Base-by-base conservation (phyloP, 352 stramenopile genomes). In the Phytophthora fragariae region DNA sequence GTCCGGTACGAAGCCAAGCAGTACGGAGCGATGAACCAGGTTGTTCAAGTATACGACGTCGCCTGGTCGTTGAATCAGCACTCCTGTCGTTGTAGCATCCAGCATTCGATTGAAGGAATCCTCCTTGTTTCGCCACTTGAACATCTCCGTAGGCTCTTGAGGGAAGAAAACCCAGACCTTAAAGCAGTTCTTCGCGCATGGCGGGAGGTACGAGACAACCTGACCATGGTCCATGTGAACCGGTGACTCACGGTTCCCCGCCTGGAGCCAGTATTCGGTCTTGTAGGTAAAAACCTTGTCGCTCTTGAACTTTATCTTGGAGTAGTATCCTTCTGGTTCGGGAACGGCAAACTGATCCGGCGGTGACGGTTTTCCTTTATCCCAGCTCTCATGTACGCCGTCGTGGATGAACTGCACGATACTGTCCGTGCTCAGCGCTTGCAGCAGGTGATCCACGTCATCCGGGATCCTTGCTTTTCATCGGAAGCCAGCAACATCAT, bases 91-190 rank as follows among this genome's bases (percentile, higher is more conserved):
- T 19, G 21, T 57, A n/a, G 50, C 29, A 5, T 50, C 52, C 17
- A 68, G 52, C 37, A 68, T 61, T 4, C 52, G 21, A 27, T 68
- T 68, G 52, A 68, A 56, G 1, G 52, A 56, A 15, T 61, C 27
- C 1, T 44, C 8, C n/a, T 61, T 62, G 49, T 68, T 52, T n/a
- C 5, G 2, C 24, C 50, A 41, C 33, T 44, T 44, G n/a, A 41
- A 46, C n/a, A 5, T 0, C 35, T 44, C 35, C 35, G 35, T 44
- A 14, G 9, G 35, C 4, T 44, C 35, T 44, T 54, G 9, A 31
- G 33, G 61, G 24, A 56, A 66, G 15, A 63, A 63, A 8, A 66
- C 49, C 57, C 57, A 72, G 10, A 66, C 52, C 49, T 66, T 72
- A 29, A 72, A 72, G 12, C 54, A 61, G 2, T 7, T 31, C 0